phyloP scores from a whole-genome alignment of 768 basidiomycete genomes.

The Calocybe gangraenosa region DNA sequence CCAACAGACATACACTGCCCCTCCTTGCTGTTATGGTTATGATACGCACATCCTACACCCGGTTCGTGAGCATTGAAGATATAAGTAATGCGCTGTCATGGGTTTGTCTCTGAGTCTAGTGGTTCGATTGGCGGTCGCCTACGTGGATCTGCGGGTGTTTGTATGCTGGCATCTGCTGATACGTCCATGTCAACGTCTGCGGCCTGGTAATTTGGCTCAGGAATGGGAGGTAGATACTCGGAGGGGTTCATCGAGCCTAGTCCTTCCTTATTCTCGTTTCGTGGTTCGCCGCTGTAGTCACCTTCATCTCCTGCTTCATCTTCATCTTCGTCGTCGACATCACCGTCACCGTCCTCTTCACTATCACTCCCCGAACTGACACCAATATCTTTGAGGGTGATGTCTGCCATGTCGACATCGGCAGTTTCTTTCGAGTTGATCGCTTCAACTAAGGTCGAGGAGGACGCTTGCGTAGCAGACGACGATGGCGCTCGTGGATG shows the following conservation, averaged over 20 bases:
- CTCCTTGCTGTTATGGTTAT: not conserved
- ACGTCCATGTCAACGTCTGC: conserved; percentile 8
- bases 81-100: not conserved
- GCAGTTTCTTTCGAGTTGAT: conserved; percentile 35
- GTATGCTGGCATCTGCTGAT: not conserved
- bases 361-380: conserved; percentile 22
- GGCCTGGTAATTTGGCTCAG: not conserved
- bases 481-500: conserved; percentile 21
- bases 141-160: conserved; percentile 13
- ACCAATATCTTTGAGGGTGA: conserved; percentile 31
- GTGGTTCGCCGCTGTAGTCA: not conserved
- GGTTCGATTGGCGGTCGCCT: conserved; percentile 12
- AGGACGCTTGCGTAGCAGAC: conserved; percentile 25
- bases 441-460: conserved; percentile 35
- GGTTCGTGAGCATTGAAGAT: not conserved
- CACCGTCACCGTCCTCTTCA: conserved; percentile 4
- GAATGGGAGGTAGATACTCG: too few relatives aligned
- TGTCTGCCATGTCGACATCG: conserved; percentile 25
- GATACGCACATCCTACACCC: not conserved
- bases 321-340: conserved; percentile 1
- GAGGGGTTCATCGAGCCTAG: too few relatives aligned
- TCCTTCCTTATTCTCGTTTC: not conserved
- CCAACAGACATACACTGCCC: not conserved
- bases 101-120: not conserved
- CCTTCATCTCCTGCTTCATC: not conserved